Percentiles rank a stretch among this genome's conserved stretches.
Conservation (phyloP, 2,329 filamentous ascomycete genomes). For the Phialophora expanda region DNA sequence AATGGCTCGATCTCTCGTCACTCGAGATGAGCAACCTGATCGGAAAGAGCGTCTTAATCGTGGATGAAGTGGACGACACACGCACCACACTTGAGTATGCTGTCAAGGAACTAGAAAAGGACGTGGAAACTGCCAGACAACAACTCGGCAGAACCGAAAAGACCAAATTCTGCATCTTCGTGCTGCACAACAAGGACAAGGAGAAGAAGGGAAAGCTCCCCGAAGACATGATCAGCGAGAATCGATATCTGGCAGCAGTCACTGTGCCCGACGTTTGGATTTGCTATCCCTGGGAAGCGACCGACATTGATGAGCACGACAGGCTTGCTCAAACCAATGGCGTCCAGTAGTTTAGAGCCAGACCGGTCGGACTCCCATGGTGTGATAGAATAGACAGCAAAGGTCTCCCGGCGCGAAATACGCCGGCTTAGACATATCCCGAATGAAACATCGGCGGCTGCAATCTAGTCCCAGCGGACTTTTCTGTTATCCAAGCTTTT, state of each 20-base stretch:
- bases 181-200: constrained; percentile 99
- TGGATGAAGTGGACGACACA: constrained; percentile 95
- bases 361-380: not conserved
- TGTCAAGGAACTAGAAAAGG: constrained; percentile 90
- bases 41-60: constrained; percentile 88
- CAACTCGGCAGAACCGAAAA: constrained; percentile 70
- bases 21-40: constrained; percentile 88
- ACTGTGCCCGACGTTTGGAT: constrained; percentile 97
- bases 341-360: constrained; percentile 20
- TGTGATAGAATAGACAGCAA: constrained; percentile 17
- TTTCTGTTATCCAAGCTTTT: constrained; percentile 50
- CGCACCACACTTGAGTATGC: constrained; percentile 93
- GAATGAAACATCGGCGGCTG: not conserved
- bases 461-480: constrained; percentile 50
- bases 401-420: not conserved
- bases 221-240: constrained; percentile 69
- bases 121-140: constrained; percentile 80
- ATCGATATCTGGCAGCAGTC: constrained; percentile 80
- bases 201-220: constrained; percentile 87
- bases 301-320: constrained; percentile 92
- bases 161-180: constrained; percentile 93
- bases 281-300: constrained; percentile 98
- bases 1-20: constrained; percentile 92
- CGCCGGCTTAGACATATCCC: not conserved
- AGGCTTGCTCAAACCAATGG: constrained; percentile 61